phyloP scores from a whole-genome alignment of 139 green algal genomes.

The Tetraselmis chui region DNA sequence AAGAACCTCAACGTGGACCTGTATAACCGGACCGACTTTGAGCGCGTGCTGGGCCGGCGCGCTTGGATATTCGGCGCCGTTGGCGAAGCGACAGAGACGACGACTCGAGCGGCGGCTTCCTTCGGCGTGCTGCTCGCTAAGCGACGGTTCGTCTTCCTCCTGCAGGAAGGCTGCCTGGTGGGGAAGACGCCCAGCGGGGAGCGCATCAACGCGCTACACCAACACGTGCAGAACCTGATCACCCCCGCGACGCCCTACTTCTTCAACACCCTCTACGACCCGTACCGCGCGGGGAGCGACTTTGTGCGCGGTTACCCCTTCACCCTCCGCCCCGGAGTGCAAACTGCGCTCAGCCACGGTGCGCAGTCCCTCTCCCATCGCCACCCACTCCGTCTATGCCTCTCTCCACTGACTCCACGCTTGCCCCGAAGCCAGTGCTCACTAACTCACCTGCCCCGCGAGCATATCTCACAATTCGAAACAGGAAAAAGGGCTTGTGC shows the following conservation, averaged over 20 bases:
- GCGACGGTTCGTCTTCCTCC: slow-evolving; percentile 44
- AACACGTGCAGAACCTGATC: slow-evolving; percentile 93
- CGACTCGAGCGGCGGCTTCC: slow-evolving; percentile 27
- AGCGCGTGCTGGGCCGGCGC: slow-evolving; percentile 34
- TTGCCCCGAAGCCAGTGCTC: no score
- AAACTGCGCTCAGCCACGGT: slow-evolving; percentile 37
- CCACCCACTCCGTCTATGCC: no score
- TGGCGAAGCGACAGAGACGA: slow-evolving; percentile 33
- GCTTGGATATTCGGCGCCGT: slow-evolving; percentile 49
- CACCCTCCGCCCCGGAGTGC: slow-evolving; percentile 35
- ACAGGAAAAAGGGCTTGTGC: no score
- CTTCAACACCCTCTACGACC: slow-evolving; percentile 98
- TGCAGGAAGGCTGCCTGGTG: slow-evolving; percentile 51
- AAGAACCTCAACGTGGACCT: slow-evolving; percentile 42
- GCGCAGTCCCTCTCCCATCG: no score
- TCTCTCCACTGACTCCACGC: no score
- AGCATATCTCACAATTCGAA: no score
- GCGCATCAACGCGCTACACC: slow-evolving; percentile 89
- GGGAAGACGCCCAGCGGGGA: slow-evolving; percentile 71
- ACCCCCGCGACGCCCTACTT: slow-evolving; percentile 89
- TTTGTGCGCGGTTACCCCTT: slow-evolving; percentile 86
- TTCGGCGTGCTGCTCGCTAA: slow-evolving; percentile 49
- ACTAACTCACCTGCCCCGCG: no score
- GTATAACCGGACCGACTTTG: slow-evolving; percentile 48
- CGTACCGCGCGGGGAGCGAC: slow-evolving; percentile 72